Percentiles rank a stretch among this genome's conserved stretches.
phyloP scores from a whole-genome alignment of 2,329 filamentous ascomycete genomes.

The Arthrobotrys musiformis region DNA sequence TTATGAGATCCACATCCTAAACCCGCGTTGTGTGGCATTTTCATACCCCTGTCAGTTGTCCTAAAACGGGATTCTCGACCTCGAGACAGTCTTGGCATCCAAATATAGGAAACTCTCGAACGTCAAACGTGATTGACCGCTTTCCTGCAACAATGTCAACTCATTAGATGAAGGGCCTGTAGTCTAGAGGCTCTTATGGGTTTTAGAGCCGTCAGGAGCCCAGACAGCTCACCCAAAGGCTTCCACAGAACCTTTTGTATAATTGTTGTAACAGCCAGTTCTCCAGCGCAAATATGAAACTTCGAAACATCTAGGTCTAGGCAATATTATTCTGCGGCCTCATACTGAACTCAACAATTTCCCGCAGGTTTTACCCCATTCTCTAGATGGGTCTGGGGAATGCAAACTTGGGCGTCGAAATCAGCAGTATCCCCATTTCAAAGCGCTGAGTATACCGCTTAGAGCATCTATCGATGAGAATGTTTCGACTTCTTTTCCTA shows the following conservation, averaged over 20 bases:
- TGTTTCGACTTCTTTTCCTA: slow-evolving; percentile 33
- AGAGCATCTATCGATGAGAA: slow-evolving; percentile 22
- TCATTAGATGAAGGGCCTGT: neutral
- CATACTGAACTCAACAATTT: slow-evolving; percentile 4
- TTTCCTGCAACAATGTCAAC: slow-evolving; percentile 37
- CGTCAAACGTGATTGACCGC: slow-evolving; percentile 22
- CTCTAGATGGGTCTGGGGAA: slow-evolving; percentile 33
- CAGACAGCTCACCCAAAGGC: neutral
- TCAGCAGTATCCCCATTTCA: slow-evolving; percentile 36
- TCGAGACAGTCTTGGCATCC: too few species aligned
- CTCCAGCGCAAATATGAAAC: slow-evolving; percentile 46
- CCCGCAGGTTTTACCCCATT: slow-evolving; percentile 15
- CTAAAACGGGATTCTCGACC: slow-evolving; percentile 12
- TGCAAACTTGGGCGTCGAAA: slow-evolving; percentile 54
- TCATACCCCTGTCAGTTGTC: slow-evolving; percentile 9
- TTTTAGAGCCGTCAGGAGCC: slow-evolving; percentile 15
- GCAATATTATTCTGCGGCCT: slow-evolving; percentile 24
- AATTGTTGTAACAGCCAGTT: slow-evolving; percentile 11
- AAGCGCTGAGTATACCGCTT: slow-evolving; percentile 22
- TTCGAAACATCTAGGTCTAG: slow-evolving; percentile 53
- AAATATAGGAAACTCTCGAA: slow-evolving; percentile 29
- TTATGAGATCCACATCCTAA: too few species aligned
- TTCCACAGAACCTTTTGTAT: neutral
- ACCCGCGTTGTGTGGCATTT: slow-evolving; percentile 35
- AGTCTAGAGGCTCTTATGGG: neutral